These are phyloP conservation scores for Boletus rufocinnamomeus DNA, from an alignment of 768 basidiomycete genomes.

Conservation along the genomic window DNA sequence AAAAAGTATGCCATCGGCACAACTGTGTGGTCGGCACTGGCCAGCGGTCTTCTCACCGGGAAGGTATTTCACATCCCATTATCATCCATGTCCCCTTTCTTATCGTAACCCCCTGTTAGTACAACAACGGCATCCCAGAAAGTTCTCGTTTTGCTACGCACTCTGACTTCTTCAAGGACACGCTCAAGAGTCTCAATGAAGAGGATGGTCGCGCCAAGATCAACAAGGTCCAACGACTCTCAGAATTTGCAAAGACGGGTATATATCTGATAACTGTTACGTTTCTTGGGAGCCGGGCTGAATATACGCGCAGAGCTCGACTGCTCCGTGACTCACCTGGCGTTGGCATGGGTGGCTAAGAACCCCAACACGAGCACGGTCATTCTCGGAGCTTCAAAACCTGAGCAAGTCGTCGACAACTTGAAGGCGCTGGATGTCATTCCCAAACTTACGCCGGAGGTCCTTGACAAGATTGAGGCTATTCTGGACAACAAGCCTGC, in stretches of 20 bases:
- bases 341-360: constrained; percentile 56
- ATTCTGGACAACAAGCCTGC: constrained; percentile 47
- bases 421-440: constrained; percentile 54
- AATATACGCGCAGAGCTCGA: constrained; percentile 40
- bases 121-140: constrained; percentile 52
- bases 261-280: background rate
- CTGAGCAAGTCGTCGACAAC: constrained; percentile 51
- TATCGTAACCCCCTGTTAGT: constrained; percentile 27
- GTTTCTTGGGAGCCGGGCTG: background rate
- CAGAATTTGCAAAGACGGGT: constrained; percentile 44
- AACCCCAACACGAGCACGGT: constrained; percentile 52
- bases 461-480: constrained; percentile 52
- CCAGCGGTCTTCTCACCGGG: constrained; percentile 56
- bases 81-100: background rate
- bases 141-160: constrained; percentile 54
- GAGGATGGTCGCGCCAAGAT: constrained; percentile 48
- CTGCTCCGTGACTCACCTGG: constrained; percentile 48
- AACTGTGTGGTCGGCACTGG: constrained; percentile 58
- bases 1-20: constrained; percentile 48
- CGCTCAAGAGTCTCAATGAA: constrained; percentile 43
- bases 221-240: constrained; percentile 49
- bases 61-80: constrained; percentile 35
- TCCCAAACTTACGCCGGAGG: constrained; percentile 53
- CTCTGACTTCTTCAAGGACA: constrained; percentile 46
- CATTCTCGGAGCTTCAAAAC: constrained; percentile 50